Evolutionary conservation across 495 filamentous ascomycete species (phyloP).

Genomic region (Aspergillus avenaceus): DNA sequence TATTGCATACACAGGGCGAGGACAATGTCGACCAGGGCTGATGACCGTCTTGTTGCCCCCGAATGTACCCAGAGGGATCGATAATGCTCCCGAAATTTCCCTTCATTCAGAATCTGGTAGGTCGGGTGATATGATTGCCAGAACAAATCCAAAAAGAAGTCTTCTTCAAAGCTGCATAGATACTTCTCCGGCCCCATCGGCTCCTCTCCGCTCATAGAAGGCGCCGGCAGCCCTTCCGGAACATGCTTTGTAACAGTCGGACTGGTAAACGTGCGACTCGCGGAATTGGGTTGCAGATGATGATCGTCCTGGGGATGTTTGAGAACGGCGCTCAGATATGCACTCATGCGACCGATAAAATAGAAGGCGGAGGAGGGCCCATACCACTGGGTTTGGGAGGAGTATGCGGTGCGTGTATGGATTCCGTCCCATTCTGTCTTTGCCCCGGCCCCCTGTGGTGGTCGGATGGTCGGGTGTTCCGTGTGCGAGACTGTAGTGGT

Average conservation of each 20-base stretch:
- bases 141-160: slow-evolving; percentile 44
- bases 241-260: background rate
- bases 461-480: no score
- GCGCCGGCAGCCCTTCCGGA: background rate
- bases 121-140: slow-evolving; percentile 45
- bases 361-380: slow-evolving; percentile 28
- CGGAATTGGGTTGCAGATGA: slow-evolving; percentile 7
- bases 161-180: slow-evolving; percentile 31
- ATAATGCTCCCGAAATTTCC: slow-evolving; percentile 45
- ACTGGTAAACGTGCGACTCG: slow-evolving; percentile 2
- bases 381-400: slow-evolving; percentile 21
- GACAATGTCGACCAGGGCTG: slow-evolving; percentile 51
- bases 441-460: no score
- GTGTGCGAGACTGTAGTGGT: no score
- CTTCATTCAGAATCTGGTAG: slow-evolving; percentile 40
- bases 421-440: slow-evolving; percentile 20
- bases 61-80: slow-evolving; percentile 39
- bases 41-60: slow-evolving; percentile 35
- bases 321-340: slow-evolving; percentile 9
- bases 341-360: slow-evolving; percentile 27
- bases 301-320: slow-evolving; percentile 5
- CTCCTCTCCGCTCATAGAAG: background rate
- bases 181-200: slow-evolving; percentile 2
- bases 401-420: slow-evolving; percentile 13
- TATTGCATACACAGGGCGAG: slow-evolving; percentile 54